Evolutionary conservation across 108 stramenopile species (phyloP), one percentile per base, ranked within the genome.

Genomic region (Thalassiosira profunda): DNA sequence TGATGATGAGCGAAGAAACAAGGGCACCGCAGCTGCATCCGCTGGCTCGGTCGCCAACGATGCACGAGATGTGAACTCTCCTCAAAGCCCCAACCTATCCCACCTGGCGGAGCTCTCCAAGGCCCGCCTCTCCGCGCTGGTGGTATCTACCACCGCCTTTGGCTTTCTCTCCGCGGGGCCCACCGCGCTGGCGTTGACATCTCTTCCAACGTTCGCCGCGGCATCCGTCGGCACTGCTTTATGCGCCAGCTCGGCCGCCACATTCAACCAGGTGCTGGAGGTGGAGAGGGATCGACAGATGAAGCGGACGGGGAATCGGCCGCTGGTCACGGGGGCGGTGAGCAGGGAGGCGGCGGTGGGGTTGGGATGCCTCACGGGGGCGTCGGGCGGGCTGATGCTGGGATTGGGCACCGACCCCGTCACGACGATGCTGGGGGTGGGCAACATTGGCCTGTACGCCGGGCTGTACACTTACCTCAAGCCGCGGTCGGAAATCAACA

Each of bases 381-480:
- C 76, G 3, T 64, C 90, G 0, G 97, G 96, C 28, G 90, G 77
- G 25, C 47, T 80, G 4, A 53, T 98, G 12, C 80, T 99, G 33
- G 78, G 71, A 11, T 54, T 84, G 11, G 93, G 93, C 1, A 94
- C 97, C 2, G 97, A 99, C 85, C 97, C 98, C 11, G 52, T 96
- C 7, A 97, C 97, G 23, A 81, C 98, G 2, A 59, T 75, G 42
- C 79, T 99, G 36, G 99, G 98, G 2, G 70, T 87, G 11, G 86
- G 82, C 3, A 99, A 99, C 66, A 94, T 99, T 65, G 88, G 77
- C 8, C 66, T 99, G 33, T 99, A 99, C 70, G 75, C 97, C 8
- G 96, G 94, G 48, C 54, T 96, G n/a, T 99, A 99, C 84, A 99
- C 99, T 15, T 92, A 86, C 61, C 70, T 96, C 71, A 99, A 99